Evolutionary conservation across 495 filamentous ascomycete species (phyloP), one percentile per base, ranked within the genome.

Genomic region (Hypoxylon rickii): DNA sequence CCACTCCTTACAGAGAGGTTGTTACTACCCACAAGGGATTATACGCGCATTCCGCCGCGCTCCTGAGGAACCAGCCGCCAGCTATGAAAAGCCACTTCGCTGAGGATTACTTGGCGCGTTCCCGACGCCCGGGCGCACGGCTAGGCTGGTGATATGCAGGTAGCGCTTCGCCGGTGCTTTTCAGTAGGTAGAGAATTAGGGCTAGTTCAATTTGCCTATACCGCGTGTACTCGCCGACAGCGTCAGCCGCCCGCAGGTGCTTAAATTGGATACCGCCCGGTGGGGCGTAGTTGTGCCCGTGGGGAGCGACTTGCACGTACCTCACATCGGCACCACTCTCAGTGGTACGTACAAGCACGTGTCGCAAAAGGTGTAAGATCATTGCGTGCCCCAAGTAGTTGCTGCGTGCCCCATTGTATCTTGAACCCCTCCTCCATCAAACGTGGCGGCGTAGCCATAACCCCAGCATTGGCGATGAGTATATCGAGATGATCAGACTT

Each of bases 121-220:
- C 12, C 90, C 81, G 0, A 83, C 59, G 4, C 89, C 89, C 0
- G 90, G 89, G 46, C 91, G 86, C 0, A 90, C 73, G 0, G 85
- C 61, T 0, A 86, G 71, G 7, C 75, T 76, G 0, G 71, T 76
- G 37, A 89, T 79, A 22, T 75, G 66, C 0, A 83, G 84, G 62
- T 87, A 75, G 2, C 78, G 76, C 12, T 70, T 69, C 0, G 83
- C 83, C 11, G 92, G 73, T 58, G 88, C 79, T 2, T 69, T 58
- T 1, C 81, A 76, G 51, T 81, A 85, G 2, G n/a, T n/a, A n/a
- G n/a, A 89, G 69, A 12, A 89, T 77, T 58, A 88, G 88, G 11
- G 87, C 84, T 3, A 89, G 74, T 69, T 92, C 90, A 56, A 74
- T 78, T 33, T 87, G 79, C 0, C 74, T 82, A 63, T 92, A 92